phyloP scores from a whole-genome alignment of 306 rosid genomes.

The Trifolium fragiferum region DNA sequence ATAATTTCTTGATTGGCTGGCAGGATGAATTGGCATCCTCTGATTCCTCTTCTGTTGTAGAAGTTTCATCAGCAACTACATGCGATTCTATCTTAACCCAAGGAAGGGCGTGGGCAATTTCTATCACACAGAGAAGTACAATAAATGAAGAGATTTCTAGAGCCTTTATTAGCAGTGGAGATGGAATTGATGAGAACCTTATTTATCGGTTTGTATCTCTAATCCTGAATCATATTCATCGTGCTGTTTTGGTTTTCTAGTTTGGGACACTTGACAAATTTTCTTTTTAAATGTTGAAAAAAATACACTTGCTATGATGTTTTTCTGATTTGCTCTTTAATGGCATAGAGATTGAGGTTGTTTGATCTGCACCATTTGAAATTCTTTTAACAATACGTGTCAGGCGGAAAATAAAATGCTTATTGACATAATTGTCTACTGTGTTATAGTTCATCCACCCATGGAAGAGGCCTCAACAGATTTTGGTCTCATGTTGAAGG shows the following conservation, averaged over 20 bases:
- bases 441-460: constrained; percentile 73
- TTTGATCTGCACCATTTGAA: constrained; percentile 1
- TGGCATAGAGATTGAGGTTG: constrained; percentile 4
- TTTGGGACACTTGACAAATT: neutral
- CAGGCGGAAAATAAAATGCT: constrained; percentile 13
- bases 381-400: constrained; percentile 8
- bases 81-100: constrained; percentile 55
- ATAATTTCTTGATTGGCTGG: constrained; percentile 38
- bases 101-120: constrained; percentile 90
- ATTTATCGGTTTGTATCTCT: constrained; percentile 73
- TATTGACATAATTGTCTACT: constrained; percentile 38
- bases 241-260: constrained; percentile 27
- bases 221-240: constrained; percentile 27
- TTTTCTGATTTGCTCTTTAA: constrained; percentile 15
- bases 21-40: constrained; percentile 65
- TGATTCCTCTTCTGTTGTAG: constrained; percentile 53
- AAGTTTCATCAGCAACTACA: constrained; percentile 49
- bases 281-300: neutral
- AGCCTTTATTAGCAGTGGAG: constrained; percentile 47
- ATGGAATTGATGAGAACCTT: constrained; percentile 56
- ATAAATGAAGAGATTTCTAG: constrained; percentile 71
- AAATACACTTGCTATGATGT: constrained; percentile 7
- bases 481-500: constrained; percentile 88
- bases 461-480: constrained; percentile 91
- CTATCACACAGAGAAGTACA: constrained; percentile 66